Evolutionary conservation across 2,329 filamentous ascomycete species (phyloP), one percentile per base, ranked within the genome.

Genomic region (Cryphonectria parasitica): DNA sequence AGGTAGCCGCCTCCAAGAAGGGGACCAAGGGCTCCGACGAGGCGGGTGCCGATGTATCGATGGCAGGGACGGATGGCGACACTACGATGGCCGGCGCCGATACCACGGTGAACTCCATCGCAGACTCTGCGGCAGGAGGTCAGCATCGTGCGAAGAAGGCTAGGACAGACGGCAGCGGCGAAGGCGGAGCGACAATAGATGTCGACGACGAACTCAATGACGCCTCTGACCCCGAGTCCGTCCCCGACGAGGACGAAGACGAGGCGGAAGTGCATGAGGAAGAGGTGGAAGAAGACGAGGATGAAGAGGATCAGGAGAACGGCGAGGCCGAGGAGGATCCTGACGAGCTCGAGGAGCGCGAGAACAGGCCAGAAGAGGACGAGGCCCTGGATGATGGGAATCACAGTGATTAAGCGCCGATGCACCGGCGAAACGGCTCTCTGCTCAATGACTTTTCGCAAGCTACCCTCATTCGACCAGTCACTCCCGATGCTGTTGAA

Each of bases 1-100:
- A 91, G 76, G 87, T 91, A 25, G 89, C 90, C 49, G 90, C 89
- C 67, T 88, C 89, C 67, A 92, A 91, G 80, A 82, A 81, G 67
- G 80, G 76, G 19, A 68, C 73, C 36, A 75, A 76, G 2, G 77
- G 77, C 54, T 77, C 75, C 54, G 79, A 58, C 67, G 71, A 69
- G 25, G 73, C 64, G 34, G 70, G 67, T 22, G 75, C 70, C n/a
- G 76, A 77, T 41, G 76, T 78, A 1, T 78, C 79, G 22, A 73
- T 79, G 66, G 69, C 77, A 60, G 76, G 75, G 67, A 74, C 71
- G n/a, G 80, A 82, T 70, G 75, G 71, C 61, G 74, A 75, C 72
- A 71, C 70, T 31, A 72, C 73, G 19, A 65, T 69, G 45, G 71
- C 70, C 54, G 71, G 71, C 36, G 73, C 66, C 64, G 72, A 74